Evolutionary conservation across 1,284 basidiomycete genomes (phyloP).

Genomic region (Amylostereum areolatum): DNA sequence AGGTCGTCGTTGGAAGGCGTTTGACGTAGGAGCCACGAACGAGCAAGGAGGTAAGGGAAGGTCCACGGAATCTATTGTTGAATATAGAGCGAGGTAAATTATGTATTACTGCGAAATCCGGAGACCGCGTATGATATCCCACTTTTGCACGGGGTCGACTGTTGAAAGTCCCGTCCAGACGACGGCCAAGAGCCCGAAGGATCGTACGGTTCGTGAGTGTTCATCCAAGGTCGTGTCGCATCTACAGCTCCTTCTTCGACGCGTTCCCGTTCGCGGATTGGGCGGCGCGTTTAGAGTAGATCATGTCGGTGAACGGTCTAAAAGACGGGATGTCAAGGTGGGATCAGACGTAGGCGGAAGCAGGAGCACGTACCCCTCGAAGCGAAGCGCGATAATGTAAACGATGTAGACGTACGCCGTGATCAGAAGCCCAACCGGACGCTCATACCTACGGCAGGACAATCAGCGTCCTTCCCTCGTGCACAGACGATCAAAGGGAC

Average conservation of each 20-base stretch:
- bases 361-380: slow-evolving; percentile 65
- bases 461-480: neutral
- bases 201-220: neutral
- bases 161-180: slow-evolving; percentile 5
- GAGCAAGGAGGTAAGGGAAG: no score
- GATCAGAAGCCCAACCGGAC: slow-evolving; percentile 74
- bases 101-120: neutral
- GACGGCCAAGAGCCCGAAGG: neutral
- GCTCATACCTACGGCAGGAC: slow-evolving; percentile 57
- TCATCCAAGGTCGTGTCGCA: neutral
- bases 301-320: slow-evolving; percentile 80
- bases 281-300: slow-evolving; percentile 58
- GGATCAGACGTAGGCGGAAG: slow-evolving; percentile 6
- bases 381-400: slow-evolving; percentile 78
- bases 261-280: slow-evolving; percentile 13
- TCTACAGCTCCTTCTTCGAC: slow-evolving; percentile 28
- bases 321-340: neutral
- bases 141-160: slow-evolving; percentile 2
- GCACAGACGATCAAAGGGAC: slow-evolving; percentile 18
- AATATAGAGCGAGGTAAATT: slow-evolving; percentile 2
- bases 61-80: slow-evolving; percentile 1
- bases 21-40: no score
- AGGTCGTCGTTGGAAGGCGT: no score
- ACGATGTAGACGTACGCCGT: slow-evolving; percentile 76
- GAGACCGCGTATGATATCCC: neutral